Base-by-base conservation (phyloP, 805 yeast species). In the Zygosaccharomyces bailii region DNA sequence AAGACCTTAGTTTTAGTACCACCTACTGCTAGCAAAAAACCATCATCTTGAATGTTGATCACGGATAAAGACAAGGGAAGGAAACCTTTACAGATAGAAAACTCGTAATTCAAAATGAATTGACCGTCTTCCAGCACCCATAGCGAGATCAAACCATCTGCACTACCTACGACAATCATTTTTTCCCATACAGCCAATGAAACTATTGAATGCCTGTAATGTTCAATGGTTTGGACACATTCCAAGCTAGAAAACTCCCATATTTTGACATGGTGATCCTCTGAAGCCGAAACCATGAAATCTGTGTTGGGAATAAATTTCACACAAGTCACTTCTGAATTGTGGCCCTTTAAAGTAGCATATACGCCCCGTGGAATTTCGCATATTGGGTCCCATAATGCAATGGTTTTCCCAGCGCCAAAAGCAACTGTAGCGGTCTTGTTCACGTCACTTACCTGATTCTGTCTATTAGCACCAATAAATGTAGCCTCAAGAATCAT, bases 401-500 rank as follows among this genome's bases (percentile, higher is more conserved):
- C 88, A 39, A 86, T 68, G 13, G 77, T 73, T 34, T 69, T 72
- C 1, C 79, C 77, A 0, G 93, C 87, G 5, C 90, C 95, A 61
- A 72, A 86, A 0, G 93, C 95, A 5, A 84, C 71, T 17, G 68
- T 56, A 8, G 55, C 53, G 1, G 44, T 42, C 0, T 57, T 43
- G 46, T 73, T 69, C 51, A 73, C 75, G 54, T 80, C 89, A 18
- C 81, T 73, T 4, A 75, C 78, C 47, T 74, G 77, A 4, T 79
- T 68, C 54, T 82, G 87, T 48, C 74, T 76, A 59, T 85, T 86
- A 27, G 87, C 88, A 11, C 95, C 95, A 14, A 77, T 70, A 59
- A 84, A 83, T 3, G 81, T 69, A 13, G 84, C 86, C 45, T 80
- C 84, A 56, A 55, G 43, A 17, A 34, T 42, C n/a, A 48, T 43